Evolutionary conservation across 2,329 filamentous ascomycete genomes (phyloP).

Genomic region (Blastomyces silverae): DNA sequence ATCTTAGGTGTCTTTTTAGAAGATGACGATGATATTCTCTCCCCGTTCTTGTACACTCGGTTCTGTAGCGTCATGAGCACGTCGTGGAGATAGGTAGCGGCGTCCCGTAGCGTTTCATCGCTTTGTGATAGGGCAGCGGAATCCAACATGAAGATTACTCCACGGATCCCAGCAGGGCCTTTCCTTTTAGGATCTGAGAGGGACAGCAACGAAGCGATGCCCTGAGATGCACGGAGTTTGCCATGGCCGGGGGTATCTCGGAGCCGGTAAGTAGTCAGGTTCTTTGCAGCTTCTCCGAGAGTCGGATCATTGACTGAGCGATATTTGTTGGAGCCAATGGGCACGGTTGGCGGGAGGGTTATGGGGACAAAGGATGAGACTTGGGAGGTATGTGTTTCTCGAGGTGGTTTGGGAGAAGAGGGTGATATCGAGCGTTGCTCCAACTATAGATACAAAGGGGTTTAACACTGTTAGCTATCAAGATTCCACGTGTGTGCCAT

Average conservation of each 20-base stretch:
- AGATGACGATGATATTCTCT: conserved; percentile 38
- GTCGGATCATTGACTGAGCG: conserved; percentile 60
- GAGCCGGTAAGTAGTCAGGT: conserved; percentile 36
- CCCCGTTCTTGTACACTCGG: conserved; percentile 48
- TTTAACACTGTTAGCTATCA: not conserved
- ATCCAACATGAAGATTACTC: conserved; percentile 84
- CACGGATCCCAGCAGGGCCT: conserved; percentile 41
- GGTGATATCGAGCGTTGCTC: conserved; percentile 39
- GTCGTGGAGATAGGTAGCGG: conserved; percentile 83
- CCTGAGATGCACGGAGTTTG: conserved; percentile 66
- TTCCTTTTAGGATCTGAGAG: conserved; percentile 33
- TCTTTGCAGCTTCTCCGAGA: conserved; percentile 48
- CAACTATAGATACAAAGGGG: conserved; percentile 29
- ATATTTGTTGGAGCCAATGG: conserved; percentile 55
- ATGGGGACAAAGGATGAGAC: conserved; percentile 51
- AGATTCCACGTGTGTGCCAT: not conserved
- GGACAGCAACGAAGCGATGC: conserved; percentile 35
- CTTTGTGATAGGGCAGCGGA: conserved; percentile 55
- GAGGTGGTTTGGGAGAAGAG: conserved; percentile 23
- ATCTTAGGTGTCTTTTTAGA: conserved; percentile 53
- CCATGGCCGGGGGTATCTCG: conserved; percentile 88
- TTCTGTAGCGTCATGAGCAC: conserved; percentile 77
- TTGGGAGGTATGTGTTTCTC: conserved; percentile 57
- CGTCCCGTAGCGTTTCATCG: conserved; percentile 53
- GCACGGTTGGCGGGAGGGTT: conserved; percentile 48